These are phyloP conservation scores for Zasmidium citrigriseum DNA, from an alignment of 2,329 filamentous ascomycete species.

Conservation along the genomic window DNA sequence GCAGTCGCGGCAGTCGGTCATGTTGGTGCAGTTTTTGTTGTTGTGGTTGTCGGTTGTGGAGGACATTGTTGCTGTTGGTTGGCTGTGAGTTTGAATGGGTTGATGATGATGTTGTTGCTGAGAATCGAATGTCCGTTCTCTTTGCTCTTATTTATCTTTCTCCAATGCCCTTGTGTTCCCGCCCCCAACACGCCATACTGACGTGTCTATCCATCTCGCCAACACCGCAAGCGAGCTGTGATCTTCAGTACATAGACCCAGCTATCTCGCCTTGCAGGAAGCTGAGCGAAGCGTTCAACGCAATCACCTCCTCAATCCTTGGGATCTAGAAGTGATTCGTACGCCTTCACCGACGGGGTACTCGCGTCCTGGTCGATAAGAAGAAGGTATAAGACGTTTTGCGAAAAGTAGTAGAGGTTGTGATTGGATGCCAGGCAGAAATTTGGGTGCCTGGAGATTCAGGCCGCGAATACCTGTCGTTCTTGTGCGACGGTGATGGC, in stretches of 20 bases:
- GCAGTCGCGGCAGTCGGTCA: slow-evolving; percentile 16
- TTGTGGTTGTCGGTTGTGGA: slow-evolving; percentile 7
- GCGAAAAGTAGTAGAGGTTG: background rate
- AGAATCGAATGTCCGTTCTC: background rate
- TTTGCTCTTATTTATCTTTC: too few species aligned
- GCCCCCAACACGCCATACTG: background rate
- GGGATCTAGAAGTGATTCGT: background rate
- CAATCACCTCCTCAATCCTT: background rate
- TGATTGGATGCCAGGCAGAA: background rate
- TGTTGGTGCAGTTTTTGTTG: slow-evolving; percentile 16
- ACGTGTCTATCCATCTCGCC: background rate
- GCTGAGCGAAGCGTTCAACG: background rate
- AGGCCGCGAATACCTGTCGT: slow-evolving; percentile 1
- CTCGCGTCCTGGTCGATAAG: background rate
- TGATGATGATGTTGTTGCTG: background rate
- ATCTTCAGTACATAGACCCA: background rate
- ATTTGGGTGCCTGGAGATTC: slow-evolving; percentile 4
- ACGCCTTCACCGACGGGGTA: too few species aligned
- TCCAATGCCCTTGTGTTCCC: background rate
- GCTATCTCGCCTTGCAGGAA: too few species aligned
- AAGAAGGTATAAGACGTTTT: background rate
- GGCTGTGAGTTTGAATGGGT: background rate
- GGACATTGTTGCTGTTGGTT: background rate
- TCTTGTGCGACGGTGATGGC: background rate
- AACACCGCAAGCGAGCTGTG: background rate